phyloP scores from a whole-genome alignment of 441 rosid species.

The Bocquillonia castaneifolia region DNA sequence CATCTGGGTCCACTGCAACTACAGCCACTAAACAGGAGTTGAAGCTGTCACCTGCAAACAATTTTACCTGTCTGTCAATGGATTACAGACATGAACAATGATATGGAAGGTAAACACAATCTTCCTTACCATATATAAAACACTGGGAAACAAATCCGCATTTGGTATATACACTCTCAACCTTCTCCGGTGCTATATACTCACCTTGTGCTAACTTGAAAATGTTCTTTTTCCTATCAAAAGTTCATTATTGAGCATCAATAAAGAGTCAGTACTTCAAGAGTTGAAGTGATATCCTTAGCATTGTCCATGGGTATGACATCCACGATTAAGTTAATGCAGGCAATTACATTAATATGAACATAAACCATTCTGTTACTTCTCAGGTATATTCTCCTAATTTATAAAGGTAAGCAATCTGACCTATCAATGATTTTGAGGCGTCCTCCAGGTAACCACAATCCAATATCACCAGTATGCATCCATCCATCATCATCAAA shows the following conservation, averaged over 20 bases:
- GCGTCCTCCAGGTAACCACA: conserved; percentile 92
- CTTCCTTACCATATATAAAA: conserved; percentile 69
- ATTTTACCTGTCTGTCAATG: conserved; percentile 18
- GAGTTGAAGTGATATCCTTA: not conserved
- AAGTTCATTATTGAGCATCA: conserved; percentile 15
- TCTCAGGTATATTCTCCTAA: not conserved
- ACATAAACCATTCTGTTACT: not conserved
- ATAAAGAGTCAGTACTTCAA: conserved; percentile 2
- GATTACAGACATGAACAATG: conserved; percentile 15
- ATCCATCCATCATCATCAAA: conserved; percentile 92
- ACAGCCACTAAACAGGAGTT: conserved; percentile 80
- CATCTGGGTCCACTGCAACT: conserved; percentile 83
- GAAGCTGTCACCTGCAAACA: conserved; percentile 78
- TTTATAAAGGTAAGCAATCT: conserved; percentile 3
- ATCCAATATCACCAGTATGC: conserved; percentile 92
- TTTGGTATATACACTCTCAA: conserved; percentile 85
- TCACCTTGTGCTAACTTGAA: conserved; percentile 99
- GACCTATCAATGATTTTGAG: conserved; percentile 93
- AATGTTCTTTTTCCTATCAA: conserved; percentile 88
- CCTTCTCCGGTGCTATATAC: conserved; percentile 97
- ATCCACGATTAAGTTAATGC: not conserved
- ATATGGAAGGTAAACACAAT: conserved; percentile 1
- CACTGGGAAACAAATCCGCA: conserved; percentile 80
- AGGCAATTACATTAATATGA: not conserved
- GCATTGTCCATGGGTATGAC: not conserved